These are phyloP conservation scores for Acrocalymma vagum DNA, from an alignment of 2,329 filamentous ascomycete species.

Conservation along the genomic window DNA sequence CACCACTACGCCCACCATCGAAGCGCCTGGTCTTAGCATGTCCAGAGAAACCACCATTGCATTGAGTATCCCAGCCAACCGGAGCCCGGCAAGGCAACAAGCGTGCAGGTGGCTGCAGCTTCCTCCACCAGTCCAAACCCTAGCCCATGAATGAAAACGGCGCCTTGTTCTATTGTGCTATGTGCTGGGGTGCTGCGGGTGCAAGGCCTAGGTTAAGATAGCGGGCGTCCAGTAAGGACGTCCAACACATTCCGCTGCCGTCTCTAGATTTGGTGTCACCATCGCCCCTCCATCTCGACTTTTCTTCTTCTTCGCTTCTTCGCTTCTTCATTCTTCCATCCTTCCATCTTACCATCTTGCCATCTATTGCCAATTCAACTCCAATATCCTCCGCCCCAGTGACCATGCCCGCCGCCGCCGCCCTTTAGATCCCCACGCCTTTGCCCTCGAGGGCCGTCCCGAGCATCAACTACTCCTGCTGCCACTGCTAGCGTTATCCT, in stretches of 20 bases:
- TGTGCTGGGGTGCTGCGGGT: conserved; percentile 24
- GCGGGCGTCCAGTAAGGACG: conserved; percentile 35
- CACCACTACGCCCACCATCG: no score
- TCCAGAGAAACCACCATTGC: no score
- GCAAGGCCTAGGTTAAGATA: conserved; percentile 24
- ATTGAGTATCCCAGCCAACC: conserved; percentile 26
- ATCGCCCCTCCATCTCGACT: conserved; percentile 27
- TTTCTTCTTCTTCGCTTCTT: conserved; percentile 28
- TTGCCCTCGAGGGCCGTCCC: conserved; percentile 19
- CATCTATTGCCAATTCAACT: conserved; percentile 3
- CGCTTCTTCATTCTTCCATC: conserved; percentile 24
- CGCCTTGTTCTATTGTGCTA: conserved; percentile 37
- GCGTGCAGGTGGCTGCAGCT: conserved; percentile 42
- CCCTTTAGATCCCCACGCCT: conserved; percentile 37
- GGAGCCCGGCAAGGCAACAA: conserved; percentile 23
- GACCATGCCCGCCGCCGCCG: conserved; percentile 26
- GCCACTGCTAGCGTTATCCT: conserved; percentile 19
- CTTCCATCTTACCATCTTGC: conserved; percentile 16
- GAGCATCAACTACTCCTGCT: conserved; percentile 13
- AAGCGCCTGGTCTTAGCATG: no score
- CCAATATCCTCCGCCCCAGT: conserved; percentile 21
- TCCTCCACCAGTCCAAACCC: no score
- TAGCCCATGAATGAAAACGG: conserved; percentile 35
- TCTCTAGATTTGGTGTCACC: conserved; percentile 39
- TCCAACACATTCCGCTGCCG: conserved; percentile 37